These are phyloP conservation scores for Venturiaceae sp. DNA, from an alignment of 2,329 filamentous ascomycete genomes.

Conservation along the genomic window DNA sequence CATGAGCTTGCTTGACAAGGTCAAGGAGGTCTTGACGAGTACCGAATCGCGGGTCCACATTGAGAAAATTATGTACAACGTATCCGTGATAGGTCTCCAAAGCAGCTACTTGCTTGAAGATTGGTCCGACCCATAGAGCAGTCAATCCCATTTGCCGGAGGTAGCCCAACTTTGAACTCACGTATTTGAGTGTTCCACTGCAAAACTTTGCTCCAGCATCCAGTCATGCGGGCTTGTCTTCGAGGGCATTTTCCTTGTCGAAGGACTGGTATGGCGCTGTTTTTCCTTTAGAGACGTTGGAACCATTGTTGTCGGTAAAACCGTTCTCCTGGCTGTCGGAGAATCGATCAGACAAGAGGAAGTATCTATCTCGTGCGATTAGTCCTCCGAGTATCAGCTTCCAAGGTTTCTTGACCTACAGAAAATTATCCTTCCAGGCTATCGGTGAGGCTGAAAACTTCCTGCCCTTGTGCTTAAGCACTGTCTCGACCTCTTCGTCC, in stretches of 20 bases:
- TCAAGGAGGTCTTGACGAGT: constrained; percentile 14
- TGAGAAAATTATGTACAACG: constrained; percentile 13
- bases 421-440: constrained; percentile 16
- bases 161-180: constrained; percentile 16
- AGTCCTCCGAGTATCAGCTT: not conserved
- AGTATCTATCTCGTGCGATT: constrained; percentile 9
- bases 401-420: constrained; percentile 3
- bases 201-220: constrained; percentile 11
- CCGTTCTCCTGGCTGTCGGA: constrained; percentile 11
- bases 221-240: constrained; percentile 8
- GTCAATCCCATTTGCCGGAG: constrained; percentile 14
- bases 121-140: constrained; percentile 15
- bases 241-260: constrained; percentile 10
- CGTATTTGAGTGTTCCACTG: constrained; percentile 14
- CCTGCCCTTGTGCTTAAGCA: not conserved
- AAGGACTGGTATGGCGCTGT: not conserved
- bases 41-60: constrained; percentile 16
- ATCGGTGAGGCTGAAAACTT: constrained; percentile 10
- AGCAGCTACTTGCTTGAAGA: constrained; percentile 15
- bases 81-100: constrained; percentile 16
- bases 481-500: not conserved
- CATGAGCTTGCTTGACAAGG: constrained; percentile 14
- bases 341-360: constrained; percentile 16
- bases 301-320: not conserved
- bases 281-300: not conserved